Evolutionary conservation across 176 grass and related monocot species (phyloP), one percentile per base, ranked within the genome.

Genomic region (Chloris gayana): DNA sequence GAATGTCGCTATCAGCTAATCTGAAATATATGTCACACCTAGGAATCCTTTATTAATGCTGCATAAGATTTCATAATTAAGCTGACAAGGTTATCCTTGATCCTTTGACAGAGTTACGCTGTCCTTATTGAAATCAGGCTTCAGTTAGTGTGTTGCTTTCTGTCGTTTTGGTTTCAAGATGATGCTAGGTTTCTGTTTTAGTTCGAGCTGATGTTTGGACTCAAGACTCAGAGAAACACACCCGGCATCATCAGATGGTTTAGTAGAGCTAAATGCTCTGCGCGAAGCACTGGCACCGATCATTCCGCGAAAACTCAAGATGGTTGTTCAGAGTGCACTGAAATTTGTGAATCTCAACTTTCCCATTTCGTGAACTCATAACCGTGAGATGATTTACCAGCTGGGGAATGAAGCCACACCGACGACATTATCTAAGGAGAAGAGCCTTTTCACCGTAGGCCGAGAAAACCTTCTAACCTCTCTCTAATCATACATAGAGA

Each of bases 81-180:
- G 45, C 11, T 42, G 57, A n/a, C 30, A 45, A 62, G 57, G n/a
- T 49, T 59, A 68, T 22, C 6, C 9, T 54, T 76, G 25, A 77
- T 30, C 19, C 47, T 49, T 38, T 10, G 24, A 22, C 30, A 49
- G 13, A 37, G 45, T 47, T 44, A 10, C 46, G 11, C 14, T 70
- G 65, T 77, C 64, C 26, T 84, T 50, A 45, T 76, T 70, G 29
- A 41, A 64, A 24, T 24, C 65, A 70, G 56, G 66, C 51, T 35
- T n/a, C 15, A 63, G 75, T 54, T 38, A 49, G 9, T 14, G 22
- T 41, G 41, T 78, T 39, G 54, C 66, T 71, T 85, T 85, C 54
- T 51, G 31, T 71, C 31, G 10, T 72, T 35, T 47, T 14, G 27
- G 27, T 69, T 45, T 67, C 2, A 25, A 32, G 63, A 14, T 12